Percentiles rank a stretch among this genome's conserved stretches.
These are phyloP conservation scores for Amborella trichopoda DNA, from an alignment of 164 flowering plant genomes.

Conservation along the genomic window DNA sequence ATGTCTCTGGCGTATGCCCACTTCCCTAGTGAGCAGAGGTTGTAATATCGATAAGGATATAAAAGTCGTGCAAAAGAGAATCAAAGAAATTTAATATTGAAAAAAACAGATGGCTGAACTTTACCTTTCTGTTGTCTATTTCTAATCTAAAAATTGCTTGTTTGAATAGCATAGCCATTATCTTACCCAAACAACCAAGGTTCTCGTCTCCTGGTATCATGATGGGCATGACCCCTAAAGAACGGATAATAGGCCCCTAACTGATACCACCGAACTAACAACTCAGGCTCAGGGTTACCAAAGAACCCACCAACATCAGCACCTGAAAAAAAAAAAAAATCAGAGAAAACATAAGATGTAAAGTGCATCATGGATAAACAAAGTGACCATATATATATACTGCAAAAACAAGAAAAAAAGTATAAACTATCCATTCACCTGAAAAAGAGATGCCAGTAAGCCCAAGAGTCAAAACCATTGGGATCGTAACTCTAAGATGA, in stretches of 20 bases:
- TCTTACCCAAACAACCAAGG: conserved; percentile 98
- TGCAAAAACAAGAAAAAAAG: neutral
- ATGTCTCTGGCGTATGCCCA: too few relatives aligned
- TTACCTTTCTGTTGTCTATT: neutral
- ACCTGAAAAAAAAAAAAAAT: conserved; percentile 32
- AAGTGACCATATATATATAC: neutral
- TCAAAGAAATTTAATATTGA: too few relatives aligned
- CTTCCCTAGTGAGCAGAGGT: too few relatives aligned
- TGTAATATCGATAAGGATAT: too few relatives aligned
- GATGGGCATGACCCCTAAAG: conserved; percentile 97
- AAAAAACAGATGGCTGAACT: neutral
- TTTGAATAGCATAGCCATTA: neutral
- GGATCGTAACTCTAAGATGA: conserved; percentile 85
- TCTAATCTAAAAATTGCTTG: too few relatives aligned
- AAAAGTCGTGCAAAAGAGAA: too few relatives aligned
- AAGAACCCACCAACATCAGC: conserved; percentile 99
- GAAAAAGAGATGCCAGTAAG: conserved; percentile 82
- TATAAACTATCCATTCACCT: conserved; percentile 31
- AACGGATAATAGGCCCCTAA: conserved; percentile 95
- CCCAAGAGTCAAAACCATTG: conserved; percentile 92
- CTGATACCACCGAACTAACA: conserved; percentile 97
- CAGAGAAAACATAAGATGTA: neutral
- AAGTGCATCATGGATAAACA: neutral
- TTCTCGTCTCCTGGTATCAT: conserved; percentile 92
- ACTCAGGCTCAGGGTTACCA: conserved; percentile 88